Evolutionary conservation across 1,284 basidiomycete genomes (phyloP), one percentile per base, ranked within the genome.

Genomic region (Pterulicium gracile): DNA sequence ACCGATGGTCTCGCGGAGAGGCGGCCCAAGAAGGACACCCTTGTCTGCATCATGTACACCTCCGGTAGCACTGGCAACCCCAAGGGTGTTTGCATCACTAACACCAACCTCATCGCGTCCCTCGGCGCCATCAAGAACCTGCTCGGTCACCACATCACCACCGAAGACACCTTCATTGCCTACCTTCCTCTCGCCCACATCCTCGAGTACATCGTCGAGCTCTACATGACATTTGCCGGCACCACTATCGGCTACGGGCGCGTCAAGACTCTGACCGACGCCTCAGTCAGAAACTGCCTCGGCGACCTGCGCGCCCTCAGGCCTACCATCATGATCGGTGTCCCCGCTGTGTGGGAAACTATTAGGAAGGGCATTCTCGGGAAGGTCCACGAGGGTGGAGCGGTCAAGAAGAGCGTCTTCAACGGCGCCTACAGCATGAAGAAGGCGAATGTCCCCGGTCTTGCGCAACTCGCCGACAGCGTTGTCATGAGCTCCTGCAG

Each of bases 31-130:
- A 62, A 70, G 14, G 75, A 84, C 0, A 87, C 84, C 49, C 65
- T 84, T 3, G 88, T 86, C 18, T 90, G 91, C 61, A 94, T 96
- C 67, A 97, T 97, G 94, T 98, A 98, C 72, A 98, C 94, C 18
- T 85, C 79, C 51, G 91, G 93, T n/a, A 86, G 81, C 48, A 95
- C 92, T 0, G 94, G 94, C 20, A 69, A 87, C 4, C 94, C 94
- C 42, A 98, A 98, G 68, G 94, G 94, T 55, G 94, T 96, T 50
- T 74, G 88, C 47, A 81, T 98, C 54, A 87, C 82, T 1, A 93
- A 98, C 63, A 65, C 71, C 42, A 97, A 98, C 67, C 77, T 98
- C 51, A 68, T 94, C 45, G 82, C 93, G 2, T 83, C 88, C 15
- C 72, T 96, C 48, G 92, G 82, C 4, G 87, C 85, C 21, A 75